phyloP scores from a whole-genome alignment of 2,329 filamentous ascomycete genomes.

The Talaromyces rugulosus region DNA sequence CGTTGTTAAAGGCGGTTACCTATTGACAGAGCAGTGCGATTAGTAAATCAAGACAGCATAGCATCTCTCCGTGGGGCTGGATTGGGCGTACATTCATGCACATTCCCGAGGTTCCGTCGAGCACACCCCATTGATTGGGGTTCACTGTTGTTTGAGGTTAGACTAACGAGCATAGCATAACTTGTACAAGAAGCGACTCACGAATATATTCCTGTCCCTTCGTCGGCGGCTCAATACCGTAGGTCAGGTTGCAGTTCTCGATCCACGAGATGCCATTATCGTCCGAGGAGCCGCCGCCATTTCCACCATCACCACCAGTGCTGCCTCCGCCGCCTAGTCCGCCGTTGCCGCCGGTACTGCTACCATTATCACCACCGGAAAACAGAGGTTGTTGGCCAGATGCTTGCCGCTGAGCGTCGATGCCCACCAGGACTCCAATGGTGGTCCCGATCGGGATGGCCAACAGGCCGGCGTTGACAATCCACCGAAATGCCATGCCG shows the following conservation, averaged over 20 bases:
- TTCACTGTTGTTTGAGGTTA: conserved; percentile 41
- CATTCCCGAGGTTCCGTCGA: conserved; percentile 37
- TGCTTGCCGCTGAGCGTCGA: conserved; percentile 44
- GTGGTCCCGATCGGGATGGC: conserved; percentile 49
- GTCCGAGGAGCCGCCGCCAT: neutral
- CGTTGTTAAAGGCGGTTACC: conserved; percentile 50
- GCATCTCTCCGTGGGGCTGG: neutral
- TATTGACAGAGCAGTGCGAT: conserved; percentile 17
- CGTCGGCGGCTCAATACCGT: conserved; percentile 44
- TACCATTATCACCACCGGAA: conserved; percentile 20
- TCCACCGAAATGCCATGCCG: conserved; percentile 34
- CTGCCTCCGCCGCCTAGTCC: conserved; percentile 28
- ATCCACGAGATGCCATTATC: conserved; percentile 34
- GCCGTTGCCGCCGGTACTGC: conserved; percentile 6
- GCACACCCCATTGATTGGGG: conserved; percentile 52
- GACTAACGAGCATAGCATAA: conserved; percentile 1
- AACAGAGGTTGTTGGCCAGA: conserved; percentile 46
- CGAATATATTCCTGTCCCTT: conserved; percentile 46
- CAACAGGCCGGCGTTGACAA: conserved; percentile 50
- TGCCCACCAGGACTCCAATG: conserved; percentile 47
- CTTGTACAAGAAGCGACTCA: conserved; percentile 28
- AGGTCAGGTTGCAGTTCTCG: conserved; percentile 41
- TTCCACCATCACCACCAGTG: conserved; percentile 18
- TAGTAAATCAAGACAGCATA: neutral
- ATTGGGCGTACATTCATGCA: conserved; percentile 51